Percentiles rank a stretch among this genome's conserved stretches.
Evolutionary conservation across 2,329 filamentous ascomycete species (phyloP).

Genomic region (Neopestalotiopsis rosae): DNA sequence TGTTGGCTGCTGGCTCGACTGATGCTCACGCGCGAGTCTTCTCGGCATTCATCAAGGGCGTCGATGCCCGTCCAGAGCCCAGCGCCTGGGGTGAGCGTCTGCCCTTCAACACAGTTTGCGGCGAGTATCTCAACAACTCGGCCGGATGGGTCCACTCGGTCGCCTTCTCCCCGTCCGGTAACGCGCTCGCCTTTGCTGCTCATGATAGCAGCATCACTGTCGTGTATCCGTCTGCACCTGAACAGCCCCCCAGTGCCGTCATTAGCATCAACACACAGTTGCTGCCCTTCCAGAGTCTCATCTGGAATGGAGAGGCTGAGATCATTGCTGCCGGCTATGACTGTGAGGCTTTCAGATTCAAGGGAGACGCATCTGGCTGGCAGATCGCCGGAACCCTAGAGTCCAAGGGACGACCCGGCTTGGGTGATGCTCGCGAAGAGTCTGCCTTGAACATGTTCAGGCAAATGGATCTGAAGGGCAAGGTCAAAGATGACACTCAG

Average conservation of each 20-base stretch:
- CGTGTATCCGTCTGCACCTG: conserved; percentile 90
- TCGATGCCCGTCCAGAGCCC: conserved; percentile 84
- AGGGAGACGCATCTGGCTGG: conserved; percentile 82
- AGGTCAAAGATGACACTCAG: conserved; percentile 88
- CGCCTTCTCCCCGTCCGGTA: conserved; percentile 88
- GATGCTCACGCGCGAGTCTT: conserved; percentile 96
- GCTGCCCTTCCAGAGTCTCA: conserved; percentile 87
- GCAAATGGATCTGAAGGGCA: conserved; percentile 98
- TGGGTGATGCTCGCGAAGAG: conserved; percentile 76
- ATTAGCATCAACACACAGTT: conserved; percentile 89
- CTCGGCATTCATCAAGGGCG: conserved; percentile 94
- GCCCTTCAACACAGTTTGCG: conserved; percentile 98
- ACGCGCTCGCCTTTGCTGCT: conserved; percentile 91
- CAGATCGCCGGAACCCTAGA: conserved; percentile 82
- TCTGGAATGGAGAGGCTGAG: conserved; percentile 91
- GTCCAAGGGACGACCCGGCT: conserved; percentile 67
- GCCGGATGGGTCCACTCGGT: conserved; percentile 97
- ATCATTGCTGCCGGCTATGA: conserved; percentile 95
- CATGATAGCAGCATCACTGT: conserved; percentile 98
- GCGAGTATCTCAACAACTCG: conserved; percentile 94
- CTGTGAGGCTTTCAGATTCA: conserved; percentile 88
- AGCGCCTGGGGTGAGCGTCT: conserved; percentile 93
- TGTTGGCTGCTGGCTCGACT: conserved; percentile 93
- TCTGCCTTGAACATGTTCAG: conserved; percentile 97
- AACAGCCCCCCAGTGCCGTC: conserved; percentile 89